phyloP scores from a whole-genome alignment of 129 eudicot genomes.

The Dittrichia graveolens region DNA sequence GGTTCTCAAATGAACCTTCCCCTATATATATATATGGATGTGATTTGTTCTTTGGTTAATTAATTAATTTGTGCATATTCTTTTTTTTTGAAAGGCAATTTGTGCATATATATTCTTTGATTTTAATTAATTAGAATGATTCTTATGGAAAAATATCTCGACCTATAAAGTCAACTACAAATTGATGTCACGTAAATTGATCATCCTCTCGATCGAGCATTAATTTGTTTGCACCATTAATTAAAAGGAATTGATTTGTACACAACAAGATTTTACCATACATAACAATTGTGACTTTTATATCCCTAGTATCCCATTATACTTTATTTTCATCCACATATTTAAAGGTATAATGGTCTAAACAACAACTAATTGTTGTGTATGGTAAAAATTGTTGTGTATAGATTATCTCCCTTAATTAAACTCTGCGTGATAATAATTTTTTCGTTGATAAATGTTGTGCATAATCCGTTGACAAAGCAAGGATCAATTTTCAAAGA shows the following conservation, averaged over 20 bases:
- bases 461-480: background rate
- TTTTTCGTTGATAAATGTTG: background rate
- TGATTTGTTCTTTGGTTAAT: background rate
- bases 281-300: too few relatives aligned
- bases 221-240: background rate
- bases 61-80: too few relatives aligned
- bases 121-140: background rate
- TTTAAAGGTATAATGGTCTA: too few relatives aligned
- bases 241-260: too few relatives aligned
- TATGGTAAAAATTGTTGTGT: too few relatives aligned
- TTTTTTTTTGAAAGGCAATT: too few relatives aligned
- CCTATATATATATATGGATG: background rate
- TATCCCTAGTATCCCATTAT: too few relatives aligned
- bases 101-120: slow-evolving; percentile 8
- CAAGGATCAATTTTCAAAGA: background rate
- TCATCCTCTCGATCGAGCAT: slow-evolving; percentile 10
- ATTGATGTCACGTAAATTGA: slow-evolving; percentile 14
- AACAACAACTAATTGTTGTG: too few relatives aligned
- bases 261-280: too few relatives aligned
- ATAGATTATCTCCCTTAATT: too few relatives aligned
- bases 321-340: too few relatives aligned
- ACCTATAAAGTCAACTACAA: slow-evolving; percentile 3
- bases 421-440: background rate
- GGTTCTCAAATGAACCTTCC: too few relatives aligned
- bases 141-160: background rate